Percentiles rank a stretch among this genome's conserved stretches.
Conservation (phyloP, 2,329 filamentous ascomycete genomes). For the Macrophomina tecta region DNA sequence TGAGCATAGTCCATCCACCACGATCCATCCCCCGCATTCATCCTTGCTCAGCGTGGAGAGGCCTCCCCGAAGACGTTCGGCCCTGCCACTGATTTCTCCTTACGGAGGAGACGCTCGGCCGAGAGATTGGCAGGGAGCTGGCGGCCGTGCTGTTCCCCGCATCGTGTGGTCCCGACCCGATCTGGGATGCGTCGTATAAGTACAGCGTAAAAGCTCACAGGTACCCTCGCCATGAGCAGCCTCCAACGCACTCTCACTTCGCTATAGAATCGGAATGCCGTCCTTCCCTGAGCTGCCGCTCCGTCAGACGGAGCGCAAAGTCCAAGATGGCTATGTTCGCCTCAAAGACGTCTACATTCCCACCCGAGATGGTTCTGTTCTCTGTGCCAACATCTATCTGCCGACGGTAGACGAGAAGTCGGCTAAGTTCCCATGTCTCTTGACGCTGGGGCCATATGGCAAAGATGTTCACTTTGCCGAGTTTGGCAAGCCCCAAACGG, state of each 20-base stretch:
- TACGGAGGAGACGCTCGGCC: not conserved
- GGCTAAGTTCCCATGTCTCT: not conserved
- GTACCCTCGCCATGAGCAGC: no score
- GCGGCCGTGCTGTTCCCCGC: not conserved
- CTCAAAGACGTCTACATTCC: not conserved
- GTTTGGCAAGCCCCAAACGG: not conserved
- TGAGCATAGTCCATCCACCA: no score
- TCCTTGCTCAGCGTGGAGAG: not conserved
- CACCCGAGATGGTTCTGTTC: not conserved
- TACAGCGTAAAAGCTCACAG: no score
- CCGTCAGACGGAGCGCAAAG: not conserved
- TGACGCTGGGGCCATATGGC: not conserved
- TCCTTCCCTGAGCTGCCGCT: not conserved
- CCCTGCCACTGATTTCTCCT: not conserved
- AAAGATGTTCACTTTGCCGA: not conserved
- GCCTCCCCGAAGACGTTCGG: not conserved
- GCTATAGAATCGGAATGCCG: not conserved
- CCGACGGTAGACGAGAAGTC: not conserved
- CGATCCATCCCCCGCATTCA: not conserved
- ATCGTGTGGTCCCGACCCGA: not conserved
- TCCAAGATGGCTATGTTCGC: not conserved
- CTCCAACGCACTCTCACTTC: no score
- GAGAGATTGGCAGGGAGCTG: not conserved
- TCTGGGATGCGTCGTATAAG: not conserved
- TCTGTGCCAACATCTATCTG: not conserved